Conservation (phyloP, 495 filamentous ascomycete species). For the Aspergillus incahuasiensis region DNA sequence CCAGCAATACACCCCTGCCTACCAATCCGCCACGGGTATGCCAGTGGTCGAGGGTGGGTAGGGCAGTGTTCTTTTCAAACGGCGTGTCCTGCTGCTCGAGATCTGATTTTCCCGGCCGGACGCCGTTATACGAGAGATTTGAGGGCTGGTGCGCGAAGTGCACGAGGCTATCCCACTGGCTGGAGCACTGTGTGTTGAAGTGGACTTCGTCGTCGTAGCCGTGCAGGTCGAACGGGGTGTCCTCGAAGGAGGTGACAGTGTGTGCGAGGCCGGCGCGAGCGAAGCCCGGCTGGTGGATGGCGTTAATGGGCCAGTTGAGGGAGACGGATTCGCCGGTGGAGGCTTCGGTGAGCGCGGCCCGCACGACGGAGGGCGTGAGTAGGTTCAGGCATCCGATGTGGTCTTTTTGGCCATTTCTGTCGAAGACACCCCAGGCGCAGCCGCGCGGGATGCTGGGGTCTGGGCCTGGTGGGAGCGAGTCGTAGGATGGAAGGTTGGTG, state of each 20-base stretch:
- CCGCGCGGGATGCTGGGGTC: conserved; percentile 59
- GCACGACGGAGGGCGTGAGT: conserved; percentile 51
- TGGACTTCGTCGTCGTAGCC: neutral
- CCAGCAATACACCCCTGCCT: neutral
- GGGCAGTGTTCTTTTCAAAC: neutral
- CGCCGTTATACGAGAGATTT: neutral
- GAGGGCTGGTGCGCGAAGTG: neutral
- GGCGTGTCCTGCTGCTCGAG: neutral
- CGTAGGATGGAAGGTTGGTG: conserved; percentile 43
- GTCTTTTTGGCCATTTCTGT: conserved; percentile 57
- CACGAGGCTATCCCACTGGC: neutral
- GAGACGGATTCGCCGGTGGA: conserved; percentile 52
- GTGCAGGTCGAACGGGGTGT: neutral
- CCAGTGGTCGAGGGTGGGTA: neutral
- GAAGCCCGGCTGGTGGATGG: neutral
- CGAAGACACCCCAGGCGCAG: conserved; percentile 63
- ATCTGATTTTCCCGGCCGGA: neutral
- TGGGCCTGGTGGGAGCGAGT: conserved; percentile 52
- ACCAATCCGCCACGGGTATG: neutral
- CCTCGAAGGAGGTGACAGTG: neutral
- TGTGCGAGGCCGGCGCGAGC: neutral
- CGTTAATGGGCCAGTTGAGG: conserved; percentile 36
- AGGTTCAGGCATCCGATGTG: conserved; percentile 55
- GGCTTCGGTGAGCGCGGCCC: conserved; percentile 47
- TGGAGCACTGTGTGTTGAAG: neutral